Base-by-base conservation (phyloP, 371 early-diverging fungal genomes). In the Umbelopsis sp. region DNA sequence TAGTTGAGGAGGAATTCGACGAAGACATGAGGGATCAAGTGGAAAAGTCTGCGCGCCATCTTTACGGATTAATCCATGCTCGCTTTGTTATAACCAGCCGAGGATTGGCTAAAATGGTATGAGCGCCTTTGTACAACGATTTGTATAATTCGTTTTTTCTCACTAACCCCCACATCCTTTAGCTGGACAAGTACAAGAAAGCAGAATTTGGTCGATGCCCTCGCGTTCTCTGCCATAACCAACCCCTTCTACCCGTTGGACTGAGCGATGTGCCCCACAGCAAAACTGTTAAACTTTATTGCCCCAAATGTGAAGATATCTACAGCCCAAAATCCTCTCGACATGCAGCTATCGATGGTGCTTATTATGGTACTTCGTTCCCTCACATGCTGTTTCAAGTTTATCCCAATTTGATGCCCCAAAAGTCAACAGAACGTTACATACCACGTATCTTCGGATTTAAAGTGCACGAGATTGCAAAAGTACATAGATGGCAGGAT, bases 361-460 rank as follows among this genome's bases (percentile, higher is more conserved):
- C 99, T 45, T 96, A 93, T 72, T 99, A 98, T 80, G 99, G 99
- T 37, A 94, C 95, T 25, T 94, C 98, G 37, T 97, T 99, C 81
- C 95, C 99, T 32, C 96, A 97, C 74, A 91, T 99, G 87, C 84
- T 99, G 46, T 94, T 99, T 81, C 89, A 96, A 76, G 91, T 91
- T 18, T 95, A 96, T 79, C 94, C 97, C 29, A 88, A 95, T 63
- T 83, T 92, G 48, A 77, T 92, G 66, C 97, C 97, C 2, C 85
- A 83, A 18, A 82, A 83, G 67, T 70, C 80, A 20, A 74, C 76
- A 11, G 91, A 93, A 44, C 86, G 94, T 25, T 98, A 98, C 77
- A 87, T 91, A 44, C 99, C 99, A 24, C 91, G 89, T 65, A 96
- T 98, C 51, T 99, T 97, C 87, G 99, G 99, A 7, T 98, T 99